These are phyloP conservation scores for Coffea canephora DNA, from an alignment of 257 asterid genomes.

Conservation along the genomic window DNA sequence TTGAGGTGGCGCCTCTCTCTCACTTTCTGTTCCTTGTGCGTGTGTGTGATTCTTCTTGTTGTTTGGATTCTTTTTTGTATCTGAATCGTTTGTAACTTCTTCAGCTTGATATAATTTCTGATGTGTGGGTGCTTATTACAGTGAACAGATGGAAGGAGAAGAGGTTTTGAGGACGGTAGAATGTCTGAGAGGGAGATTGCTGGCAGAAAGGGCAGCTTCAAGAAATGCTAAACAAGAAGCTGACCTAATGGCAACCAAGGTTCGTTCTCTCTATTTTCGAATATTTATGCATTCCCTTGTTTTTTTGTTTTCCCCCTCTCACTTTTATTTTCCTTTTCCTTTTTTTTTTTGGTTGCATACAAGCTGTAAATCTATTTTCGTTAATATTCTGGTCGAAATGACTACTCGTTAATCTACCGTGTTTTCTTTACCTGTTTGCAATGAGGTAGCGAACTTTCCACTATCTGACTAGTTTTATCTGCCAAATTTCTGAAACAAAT, in stretches of 20 bases:
- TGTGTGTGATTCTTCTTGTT: background rate
- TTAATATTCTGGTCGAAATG: background rate
- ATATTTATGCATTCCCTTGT: background rate
- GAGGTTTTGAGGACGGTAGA: slow-evolving; percentile 65
- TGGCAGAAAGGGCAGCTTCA: slow-evolving; percentile 80
- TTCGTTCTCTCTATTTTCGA: slow-evolving; percentile 1
- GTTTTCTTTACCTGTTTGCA: background rate
- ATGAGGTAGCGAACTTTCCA: background rate
- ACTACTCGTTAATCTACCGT: background rate
- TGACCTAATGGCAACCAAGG: slow-evolving; percentile 53
- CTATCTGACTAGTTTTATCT: background rate
- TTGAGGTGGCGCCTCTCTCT: slow-evolving; percentile 17
- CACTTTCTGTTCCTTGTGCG: background rate
- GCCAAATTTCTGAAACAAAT: slow-evolving; percentile 11
- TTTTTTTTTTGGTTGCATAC: background rate
- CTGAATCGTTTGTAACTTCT: background rate
- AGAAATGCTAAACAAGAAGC: slow-evolving; percentile 65
- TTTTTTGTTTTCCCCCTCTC: too few species aligned
- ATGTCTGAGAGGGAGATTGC: slow-evolving; percentile 84
- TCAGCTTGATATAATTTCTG: background rate
- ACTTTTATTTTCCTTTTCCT: too few species aligned
- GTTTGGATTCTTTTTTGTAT: background rate
- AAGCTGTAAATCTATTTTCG: background rate
- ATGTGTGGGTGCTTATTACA: background rate
- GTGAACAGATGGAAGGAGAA: slow-evolving; percentile 44